Percentiles rank a stretch among this genome's conserved stretches.
phyloP scores from a whole-genome alignment of 2,329 filamentous ascomycete genomes.

The Ophiocordyceps robertsii region DNA sequence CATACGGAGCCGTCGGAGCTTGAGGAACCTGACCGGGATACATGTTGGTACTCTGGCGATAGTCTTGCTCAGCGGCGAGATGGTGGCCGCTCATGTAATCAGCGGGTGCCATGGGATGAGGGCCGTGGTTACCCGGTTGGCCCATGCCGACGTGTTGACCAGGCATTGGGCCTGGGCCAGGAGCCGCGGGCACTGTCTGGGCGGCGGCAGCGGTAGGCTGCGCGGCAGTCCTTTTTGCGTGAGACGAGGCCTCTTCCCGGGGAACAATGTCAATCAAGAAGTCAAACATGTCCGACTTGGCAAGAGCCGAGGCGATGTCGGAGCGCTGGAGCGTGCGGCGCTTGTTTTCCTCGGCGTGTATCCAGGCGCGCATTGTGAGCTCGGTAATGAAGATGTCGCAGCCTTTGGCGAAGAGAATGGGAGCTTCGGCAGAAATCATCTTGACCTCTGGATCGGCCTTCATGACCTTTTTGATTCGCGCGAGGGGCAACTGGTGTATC shows the following conservation, averaged over 20 bases:
- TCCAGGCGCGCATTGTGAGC: slow-evolving; percentile 98
- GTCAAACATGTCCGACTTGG: slow-evolving; percentile 99
- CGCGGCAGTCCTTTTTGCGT: slow-evolving; percentile 60
- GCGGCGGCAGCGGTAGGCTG: slow-evolving; percentile 27
- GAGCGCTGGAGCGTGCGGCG: slow-evolving; percentile 86
- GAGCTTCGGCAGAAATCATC: slow-evolving; percentile 98
- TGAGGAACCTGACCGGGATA: slow-evolving; percentile 69
- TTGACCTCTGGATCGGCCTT: slow-evolving; percentile 98
- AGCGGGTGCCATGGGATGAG: slow-evolving; percentile 42
- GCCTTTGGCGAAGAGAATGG: slow-evolving; percentile 94
- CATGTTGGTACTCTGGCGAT: slow-evolving; percentile 67
- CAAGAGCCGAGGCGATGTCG: slow-evolving; percentile 88
- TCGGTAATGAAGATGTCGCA: slow-evolving; percentile 99
- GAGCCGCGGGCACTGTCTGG: slow-evolving; percentile 32
- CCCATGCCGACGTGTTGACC: slow-evolving; percentile 35
- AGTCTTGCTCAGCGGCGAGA: slow-evolving; percentile 60
- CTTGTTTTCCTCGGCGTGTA: slow-evolving; percentile 98
- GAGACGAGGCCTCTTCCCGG: slow-evolving; percentile 78
- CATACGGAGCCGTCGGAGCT: slow-evolving; percentile 58
- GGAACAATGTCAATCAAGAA: slow-evolving; percentile 98
- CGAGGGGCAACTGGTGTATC: slow-evolving; percentile 86
- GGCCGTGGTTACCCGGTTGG: slow-evolving; percentile 42
- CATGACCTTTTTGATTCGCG: slow-evolving; percentile 99
- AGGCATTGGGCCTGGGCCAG: slow-evolving; percentile 37
- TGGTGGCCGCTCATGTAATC: slow-evolving; percentile 53